phyloP scores from a whole-genome alignment of 2,329 filamentous ascomycete genomes.

The Aspergillus sp. region DNA sequence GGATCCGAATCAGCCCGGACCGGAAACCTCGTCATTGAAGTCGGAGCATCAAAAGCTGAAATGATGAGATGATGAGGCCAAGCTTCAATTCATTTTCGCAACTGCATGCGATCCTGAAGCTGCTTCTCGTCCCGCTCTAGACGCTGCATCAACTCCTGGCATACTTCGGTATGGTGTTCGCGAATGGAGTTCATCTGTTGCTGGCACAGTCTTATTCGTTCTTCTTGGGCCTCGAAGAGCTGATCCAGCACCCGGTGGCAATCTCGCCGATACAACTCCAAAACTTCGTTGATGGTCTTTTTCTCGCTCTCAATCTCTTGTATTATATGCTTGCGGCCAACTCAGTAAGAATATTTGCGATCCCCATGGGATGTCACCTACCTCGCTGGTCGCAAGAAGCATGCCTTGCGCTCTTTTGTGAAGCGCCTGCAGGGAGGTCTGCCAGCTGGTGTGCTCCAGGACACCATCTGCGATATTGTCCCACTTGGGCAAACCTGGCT shows the following conservation, averaged over 20 bases:
- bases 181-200: conserved; percentile 32
- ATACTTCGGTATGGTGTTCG: conserved; percentile 32
- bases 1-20: not conserved
- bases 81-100: not conserved
- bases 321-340: conserved; percentile 40
- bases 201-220: conserved; percentile 37
- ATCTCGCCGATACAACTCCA: conserved; percentile 48
- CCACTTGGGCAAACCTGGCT: not conserved
- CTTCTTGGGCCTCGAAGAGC: conserved; percentile 44
- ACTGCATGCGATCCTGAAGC: conserved; percentile 19
- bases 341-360: not conserved
- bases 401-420: conserved; percentile 25
- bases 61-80: no score
- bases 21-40: not conserved
- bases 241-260: conserved; percentile 47
- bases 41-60: not conserved
- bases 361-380: conserved; percentile 22
- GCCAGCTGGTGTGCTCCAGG: conserved; percentile 1
- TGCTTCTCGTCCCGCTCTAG: conserved; percentile 30
- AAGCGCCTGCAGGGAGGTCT: conserved; percentile 13
- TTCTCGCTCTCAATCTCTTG: conserved; percentile 52
- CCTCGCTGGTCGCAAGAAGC: conserved; percentile 32
- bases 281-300: conserved; percentile 45
- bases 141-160: conserved; percentile 32
- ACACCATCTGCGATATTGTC: not conserved